Evolutionary conservation across 805 yeast species (phyloP).

Genomic region (Barnettozyma californica): DNA sequence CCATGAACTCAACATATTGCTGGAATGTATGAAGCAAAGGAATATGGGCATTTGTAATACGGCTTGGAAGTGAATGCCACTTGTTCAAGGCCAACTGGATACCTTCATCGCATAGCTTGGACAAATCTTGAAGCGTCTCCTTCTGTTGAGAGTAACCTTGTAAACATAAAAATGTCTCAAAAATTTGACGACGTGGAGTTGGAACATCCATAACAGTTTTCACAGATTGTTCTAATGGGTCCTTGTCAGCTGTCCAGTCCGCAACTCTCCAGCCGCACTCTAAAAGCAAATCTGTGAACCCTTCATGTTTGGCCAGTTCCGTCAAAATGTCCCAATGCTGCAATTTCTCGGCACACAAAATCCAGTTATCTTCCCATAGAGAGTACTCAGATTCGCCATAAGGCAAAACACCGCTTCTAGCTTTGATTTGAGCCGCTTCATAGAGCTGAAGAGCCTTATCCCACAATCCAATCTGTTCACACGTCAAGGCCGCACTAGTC

Average conservation of each 20-base stretch:
- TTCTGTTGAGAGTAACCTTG: constrained; percentile 93
- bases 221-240: constrained; percentile 89
- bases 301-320: constrained; percentile 95
- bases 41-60: constrained; percentile 76
- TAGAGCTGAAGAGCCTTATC: constrained; percentile 89
- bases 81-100: constrained; percentile 86
- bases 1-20: constrained; percentile 95
- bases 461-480: constrained; percentile 94
- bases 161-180: constrained; percentile 87
- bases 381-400: constrained; percentile 93
- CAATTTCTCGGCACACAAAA: constrained; percentile 89
- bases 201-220: constrained; percentile 98
- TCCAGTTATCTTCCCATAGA: constrained; percentile 99
- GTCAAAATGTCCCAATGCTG: constrained; percentile 98
- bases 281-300: constrained; percentile 87
- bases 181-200: constrained; percentile 92
- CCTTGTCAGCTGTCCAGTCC: constrained; percentile 94
- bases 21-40: constrained; percentile 92
- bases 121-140: constrained; percentile 78
- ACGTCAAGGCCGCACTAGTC: constrained; percentile 87
- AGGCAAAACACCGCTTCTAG: constrained; percentile 91
- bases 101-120: constrained; percentile 90
- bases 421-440: constrained; percentile 95
- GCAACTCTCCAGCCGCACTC: constrained; percentile 99
- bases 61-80: constrained; percentile 84